Evolutionary conservation across 148 eudicot genomes (phyloP).

Genomic region (Linanthus parryae): DNA sequence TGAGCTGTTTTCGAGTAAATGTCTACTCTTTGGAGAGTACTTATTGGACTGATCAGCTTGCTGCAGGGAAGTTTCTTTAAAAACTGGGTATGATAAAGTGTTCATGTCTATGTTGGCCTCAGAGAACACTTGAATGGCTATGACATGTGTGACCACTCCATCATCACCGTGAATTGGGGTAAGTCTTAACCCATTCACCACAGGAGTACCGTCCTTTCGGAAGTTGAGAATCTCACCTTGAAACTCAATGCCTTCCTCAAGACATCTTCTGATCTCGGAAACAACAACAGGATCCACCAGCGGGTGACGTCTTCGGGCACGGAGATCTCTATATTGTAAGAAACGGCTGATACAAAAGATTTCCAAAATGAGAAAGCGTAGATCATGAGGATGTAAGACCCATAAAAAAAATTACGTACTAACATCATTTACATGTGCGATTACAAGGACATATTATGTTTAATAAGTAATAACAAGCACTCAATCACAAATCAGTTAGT

Average conservation of each 20-base stretch:
- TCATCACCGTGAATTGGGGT: slow-evolving; percentile 67
- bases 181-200: slow-evolving; percentile 66
- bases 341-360: slow-evolving; percentile 59
- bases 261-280: slow-evolving; percentile 75
- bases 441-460: too few relatives aligned
- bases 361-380: not conserved
- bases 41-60: slow-evolving; percentile 22
- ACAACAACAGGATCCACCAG: slow-evolving; percentile 79
- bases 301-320: slow-evolving; percentile 80
- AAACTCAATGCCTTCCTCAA: slow-evolving; percentile 68
- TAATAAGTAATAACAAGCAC: too few relatives aligned
- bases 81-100: slow-evolving; percentile 65
- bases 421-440: not conserved
- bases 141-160: slow-evolving; percentile 65
- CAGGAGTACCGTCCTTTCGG: slow-evolving; percentile 79
- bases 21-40: slow-evolving; percentile 20
- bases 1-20: slow-evolving; percentile 3
- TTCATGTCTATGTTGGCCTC: slow-evolving; percentile 70
- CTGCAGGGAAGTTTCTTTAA: slow-evolving; percentile 48
- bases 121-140: slow-evolving; percentile 72
- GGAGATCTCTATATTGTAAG: slow-evolving; percentile 74
- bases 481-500: too few relatives aligned
- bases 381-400: not conserved
- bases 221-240: slow-evolving; percentile 92
- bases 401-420: not conserved